Percentiles rank a stretch among this genome's conserved stretches.
Evolutionary conservation across 2,329 filamentous ascomycete species (phyloP).

Genomic region (Penicillium sp.): DNA sequence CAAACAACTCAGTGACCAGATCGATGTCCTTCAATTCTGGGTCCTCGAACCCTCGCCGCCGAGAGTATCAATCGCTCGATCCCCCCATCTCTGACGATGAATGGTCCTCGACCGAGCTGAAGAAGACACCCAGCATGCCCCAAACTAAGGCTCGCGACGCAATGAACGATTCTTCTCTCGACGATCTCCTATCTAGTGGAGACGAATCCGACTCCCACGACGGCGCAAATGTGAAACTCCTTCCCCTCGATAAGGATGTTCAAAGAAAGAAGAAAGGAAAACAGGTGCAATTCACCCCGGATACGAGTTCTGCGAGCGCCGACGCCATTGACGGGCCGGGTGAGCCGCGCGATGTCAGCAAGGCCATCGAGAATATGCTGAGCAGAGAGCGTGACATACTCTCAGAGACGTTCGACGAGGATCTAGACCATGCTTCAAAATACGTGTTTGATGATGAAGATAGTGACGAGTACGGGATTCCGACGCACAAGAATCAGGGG

Average conservation of each 20-base stretch:
- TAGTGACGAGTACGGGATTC: conserved; percentile 16
- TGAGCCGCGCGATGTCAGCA: conserved; percentile 11
- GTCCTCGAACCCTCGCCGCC: conserved; percentile 2
- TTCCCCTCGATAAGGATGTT: conserved; percentile 4
- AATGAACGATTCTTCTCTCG: not conserved
- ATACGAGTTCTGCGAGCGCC: conserved; percentile 1
- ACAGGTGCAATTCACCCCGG: not conserved
- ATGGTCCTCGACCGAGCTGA: not conserved
- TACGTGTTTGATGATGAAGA: conserved; percentile 12
- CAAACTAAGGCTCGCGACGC: not conserved
- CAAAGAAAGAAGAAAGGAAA: not conserved
- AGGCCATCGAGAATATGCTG: conserved; percentile 15
- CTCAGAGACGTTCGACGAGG: conserved; percentile 15
- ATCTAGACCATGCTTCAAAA: conserved; percentile 15
- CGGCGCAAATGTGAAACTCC: conserved; percentile 13
- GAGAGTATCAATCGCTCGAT: conserved; percentile 9
- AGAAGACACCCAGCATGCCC: not conserved
- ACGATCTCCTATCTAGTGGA: conserved; percentile 5
- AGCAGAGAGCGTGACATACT: conserved; percentile 8
- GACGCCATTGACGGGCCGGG: not conserved
- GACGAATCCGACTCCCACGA: conserved; percentile 8
- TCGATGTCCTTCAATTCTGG: conserved; percentile 2
- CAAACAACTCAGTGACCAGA: conserved; percentile 4
- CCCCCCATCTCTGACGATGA: conserved; percentile 2
- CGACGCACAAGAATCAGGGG: conserved; percentile 5